These are phyloP conservation scores for Gracilariopsis chorda DNA, from an alignment of 23 red algal genomes.

Conservation along the genomic window DNA sequence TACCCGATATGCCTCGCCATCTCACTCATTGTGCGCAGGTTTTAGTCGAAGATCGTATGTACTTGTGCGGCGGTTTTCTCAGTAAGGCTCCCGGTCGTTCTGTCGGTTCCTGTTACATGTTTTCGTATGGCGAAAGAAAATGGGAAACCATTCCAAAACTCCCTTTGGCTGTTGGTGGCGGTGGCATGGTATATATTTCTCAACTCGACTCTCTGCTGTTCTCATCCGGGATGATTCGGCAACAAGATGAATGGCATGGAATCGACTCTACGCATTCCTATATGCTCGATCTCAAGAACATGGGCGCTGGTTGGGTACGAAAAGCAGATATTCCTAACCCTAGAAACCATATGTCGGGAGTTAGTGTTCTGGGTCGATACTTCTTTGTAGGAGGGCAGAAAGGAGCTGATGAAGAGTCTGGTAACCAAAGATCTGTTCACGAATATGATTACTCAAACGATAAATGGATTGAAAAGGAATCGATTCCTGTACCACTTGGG, in stretches of 20 bases:
- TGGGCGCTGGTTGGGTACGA: background rate
- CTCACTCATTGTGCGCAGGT: conserved; percentile 22
- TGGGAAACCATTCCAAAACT: background rate
- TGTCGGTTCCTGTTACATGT: background rate
- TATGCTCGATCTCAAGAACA: background rate
- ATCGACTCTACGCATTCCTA: background rate
- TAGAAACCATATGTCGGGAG: conserved; percentile 1
- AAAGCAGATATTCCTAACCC: background rate
- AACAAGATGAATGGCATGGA: background rate
- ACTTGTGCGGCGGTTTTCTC: conserved; percentile 28
- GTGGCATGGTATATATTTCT: background rate
- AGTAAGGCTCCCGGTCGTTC: background rate
- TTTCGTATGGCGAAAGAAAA: background rate
- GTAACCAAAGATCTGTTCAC: background rate
- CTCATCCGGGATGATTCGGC: conserved; percentile 1
- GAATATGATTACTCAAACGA: background rate
- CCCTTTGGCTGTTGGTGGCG: conserved; percentile 6
- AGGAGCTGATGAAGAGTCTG: background rate
- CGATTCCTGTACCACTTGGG: background rate
- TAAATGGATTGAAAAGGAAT: background rate
- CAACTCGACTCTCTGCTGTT: background rate
- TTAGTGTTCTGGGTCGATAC: background rate
- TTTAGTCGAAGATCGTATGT: background rate
- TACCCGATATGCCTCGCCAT: conserved; percentile 19
- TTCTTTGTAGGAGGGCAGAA: conserved; percentile 14